These are phyloP conservation scores for Debaryomyces maramus DNA, from an alignment of 805 yeast species.

Conservation along the genomic window DNA sequence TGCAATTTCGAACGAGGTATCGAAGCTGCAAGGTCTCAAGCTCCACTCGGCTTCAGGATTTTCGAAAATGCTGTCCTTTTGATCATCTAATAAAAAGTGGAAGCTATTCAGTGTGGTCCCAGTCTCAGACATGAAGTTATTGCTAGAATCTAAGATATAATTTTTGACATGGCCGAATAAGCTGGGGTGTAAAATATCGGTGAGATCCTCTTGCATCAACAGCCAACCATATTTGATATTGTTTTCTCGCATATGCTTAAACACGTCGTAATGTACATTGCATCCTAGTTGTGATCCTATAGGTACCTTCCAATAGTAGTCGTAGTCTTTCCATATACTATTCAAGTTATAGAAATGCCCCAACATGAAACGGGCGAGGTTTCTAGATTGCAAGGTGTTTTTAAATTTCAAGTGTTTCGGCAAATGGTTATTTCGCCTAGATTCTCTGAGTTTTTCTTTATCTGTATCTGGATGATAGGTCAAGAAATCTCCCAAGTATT, in stretches of 20 bases:
- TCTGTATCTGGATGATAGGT: constrained; percentile 18
- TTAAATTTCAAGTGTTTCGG: constrained; percentile 31
- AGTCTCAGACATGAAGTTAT: constrained; percentile 2
- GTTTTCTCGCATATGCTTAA: constrained; percentile 22
- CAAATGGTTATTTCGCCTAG: constrained; percentile 21
- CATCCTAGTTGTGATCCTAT: constrained; percentile 22
- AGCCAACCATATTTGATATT: constrained; percentile 23
- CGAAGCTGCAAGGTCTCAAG: constrained; percentile 11
- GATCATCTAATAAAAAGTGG: constrained; percentile 8
- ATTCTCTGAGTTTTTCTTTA: constrained; percentile 24
- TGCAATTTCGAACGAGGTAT: constrained; percentile 14
- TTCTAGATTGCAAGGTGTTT: constrained; percentile 17
- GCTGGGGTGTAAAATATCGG: constrained; percentile 10
- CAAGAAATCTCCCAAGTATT: constrained; percentile 17
- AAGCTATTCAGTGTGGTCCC: constrained; percentile 5
- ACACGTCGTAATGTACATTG: constrained; percentile 26
- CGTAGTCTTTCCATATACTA: constrained; percentile 20
- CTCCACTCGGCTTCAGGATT: constrained; percentile 9
- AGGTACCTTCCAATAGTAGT: constrained; percentile 29
- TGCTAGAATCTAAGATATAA: constrained; percentile 5
- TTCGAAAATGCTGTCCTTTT: background rate
- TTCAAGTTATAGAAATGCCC: constrained; percentile 22
- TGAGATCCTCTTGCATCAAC: constrained; percentile 11
- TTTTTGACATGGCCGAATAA: constrained; percentile 8
- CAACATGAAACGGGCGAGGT: constrained; percentile 20